Evolutionary conservation across 2,329 filamentous ascomycete species (phyloP).

Genomic region (Hypoxylon sp.): DNA sequence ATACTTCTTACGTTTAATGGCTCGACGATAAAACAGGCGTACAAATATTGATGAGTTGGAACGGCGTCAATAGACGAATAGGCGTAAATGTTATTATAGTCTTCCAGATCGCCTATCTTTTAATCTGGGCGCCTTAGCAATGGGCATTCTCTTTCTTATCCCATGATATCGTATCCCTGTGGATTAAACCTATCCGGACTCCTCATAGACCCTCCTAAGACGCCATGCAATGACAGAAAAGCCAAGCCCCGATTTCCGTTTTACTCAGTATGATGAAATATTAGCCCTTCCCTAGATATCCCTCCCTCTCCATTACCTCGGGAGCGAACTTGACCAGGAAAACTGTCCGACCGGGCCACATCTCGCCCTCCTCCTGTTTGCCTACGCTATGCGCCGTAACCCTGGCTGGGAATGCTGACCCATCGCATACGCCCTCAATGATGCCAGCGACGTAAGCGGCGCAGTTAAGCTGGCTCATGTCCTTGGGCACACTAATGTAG

Average conservation of each 20-base stretch:
- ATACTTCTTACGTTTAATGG: constrained; percentile 4
- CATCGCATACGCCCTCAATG: constrained; percentile 95
- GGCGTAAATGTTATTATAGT: constrained; percentile 16
- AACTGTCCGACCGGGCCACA: constrained; percentile 97
- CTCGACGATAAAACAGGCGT: constrained; percentile 2
- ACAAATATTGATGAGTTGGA: not conserved
- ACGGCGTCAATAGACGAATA: constrained; percentile 10
- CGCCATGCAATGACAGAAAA: constrained; percentile 48
- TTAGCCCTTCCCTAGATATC: constrained; percentile 76
- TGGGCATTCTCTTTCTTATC: constrained; percentile 2
- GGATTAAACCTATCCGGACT: constrained; percentile 32
- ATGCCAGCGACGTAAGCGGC: constrained; percentile 96
- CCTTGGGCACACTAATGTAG: constrained; percentile 91
- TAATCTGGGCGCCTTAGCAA: constrained; percentile 12
- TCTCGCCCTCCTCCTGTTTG: constrained; percentile 70
- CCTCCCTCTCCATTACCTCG: constrained; percentile 94
- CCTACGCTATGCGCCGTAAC: constrained; percentile 90
- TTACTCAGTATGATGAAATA: constrained; percentile 14
- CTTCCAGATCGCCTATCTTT: constrained; percentile 3
- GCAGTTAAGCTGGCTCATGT: constrained; percentile 97
- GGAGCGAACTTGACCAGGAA: constrained; percentile 93
- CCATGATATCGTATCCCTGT: constrained; percentile 22
- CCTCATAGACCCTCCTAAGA: constrained; percentile 32
- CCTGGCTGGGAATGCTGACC: constrained; percentile 87
- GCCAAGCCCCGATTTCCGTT: constrained; percentile 7